A percentile compares a stretch with the other conserved stretches of the same genome.
phyloP scores from a whole-genome alignment of 2,329 filamentous ascomycete genomes.

The Beauveria sp. region DNA sequence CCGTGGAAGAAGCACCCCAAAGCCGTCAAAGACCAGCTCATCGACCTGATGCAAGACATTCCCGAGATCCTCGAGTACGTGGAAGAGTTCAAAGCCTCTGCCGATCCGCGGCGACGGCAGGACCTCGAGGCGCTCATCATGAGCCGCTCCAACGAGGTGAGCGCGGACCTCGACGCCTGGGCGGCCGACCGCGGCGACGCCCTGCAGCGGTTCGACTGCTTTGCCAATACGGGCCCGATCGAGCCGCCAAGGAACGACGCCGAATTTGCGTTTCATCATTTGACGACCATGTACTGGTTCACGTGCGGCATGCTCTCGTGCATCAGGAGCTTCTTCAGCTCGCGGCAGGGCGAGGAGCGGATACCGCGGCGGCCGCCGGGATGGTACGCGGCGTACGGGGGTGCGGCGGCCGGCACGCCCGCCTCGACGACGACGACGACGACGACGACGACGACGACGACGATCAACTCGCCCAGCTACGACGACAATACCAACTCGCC shows the following conservation, averaged over 20 bases:
- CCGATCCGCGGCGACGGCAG: neutral
- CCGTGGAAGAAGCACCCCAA: slow-evolving; percentile 25
- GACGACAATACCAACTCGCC: neutral
- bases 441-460: neutral
- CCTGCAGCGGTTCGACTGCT: slow-evolving; percentile 13
- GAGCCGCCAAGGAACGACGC: slow-evolving; percentile 12
- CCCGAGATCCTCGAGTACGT: slow-evolving; percentile 21
- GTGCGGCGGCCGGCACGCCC: neutral
- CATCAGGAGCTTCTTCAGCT: slow-evolving; percentile 7
- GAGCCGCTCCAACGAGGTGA: slow-evolving; percentile 11
- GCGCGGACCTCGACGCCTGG: slow-evolving; percentile 10
- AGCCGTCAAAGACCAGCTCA: slow-evolving; percentile 22
- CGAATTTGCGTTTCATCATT: slow-evolving; percentile 13
- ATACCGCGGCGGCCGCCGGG: neutral
- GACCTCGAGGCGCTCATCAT: slow-evolving; percentile 10
- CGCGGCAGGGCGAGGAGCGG: neutral
- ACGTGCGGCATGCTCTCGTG: slow-evolving; percentile 8
- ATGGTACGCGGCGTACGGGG: neutral
- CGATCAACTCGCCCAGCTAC: neutral
- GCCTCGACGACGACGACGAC: neutral
- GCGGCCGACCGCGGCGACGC: slow-evolving; percentile 11
- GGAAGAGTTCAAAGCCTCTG: slow-evolving; percentile 18
- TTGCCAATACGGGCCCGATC: slow-evolving; percentile 4
- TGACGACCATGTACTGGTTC: slow-evolving; percentile 14
- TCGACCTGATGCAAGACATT: slow-evolving; percentile 24